A percentile compares a stretch with the other conserved stretches of the same genome.
These are phyloP conservation scores for Suillus subaureus DNA, from an alignment of 768 basidiomycete species.

Conservation along the genomic window DNA sequence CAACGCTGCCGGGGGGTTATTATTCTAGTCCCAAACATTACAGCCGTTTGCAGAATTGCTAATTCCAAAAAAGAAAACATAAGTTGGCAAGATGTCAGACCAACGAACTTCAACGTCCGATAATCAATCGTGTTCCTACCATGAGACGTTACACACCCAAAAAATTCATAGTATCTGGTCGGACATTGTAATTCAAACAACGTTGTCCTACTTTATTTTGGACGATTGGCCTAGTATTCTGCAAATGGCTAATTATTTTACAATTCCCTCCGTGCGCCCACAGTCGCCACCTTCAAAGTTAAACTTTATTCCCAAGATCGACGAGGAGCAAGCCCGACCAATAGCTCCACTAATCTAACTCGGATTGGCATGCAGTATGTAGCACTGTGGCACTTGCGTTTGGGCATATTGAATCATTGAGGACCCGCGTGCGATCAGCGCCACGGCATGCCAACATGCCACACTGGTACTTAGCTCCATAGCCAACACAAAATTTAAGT, in stretches of 20 bases:
- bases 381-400: background rate
- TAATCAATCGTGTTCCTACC: background rate
- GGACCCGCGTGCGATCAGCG: background rate
- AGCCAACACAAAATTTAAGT: background rate
- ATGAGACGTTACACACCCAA: background rate
- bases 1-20: background rate
- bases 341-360: background rate
- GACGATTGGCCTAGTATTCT: background rate
- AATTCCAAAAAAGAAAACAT: background rate
- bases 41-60: too few relatives aligned
- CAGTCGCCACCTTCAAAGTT: constrained; percentile 3
- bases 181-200: background rate
- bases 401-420: background rate
- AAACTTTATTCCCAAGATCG: constrained; percentile 3
- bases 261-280: background rate
- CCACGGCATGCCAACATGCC: background rate
- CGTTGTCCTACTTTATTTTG: background rate
- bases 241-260: background rate
- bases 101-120: background rate
- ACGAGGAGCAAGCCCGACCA: background rate
- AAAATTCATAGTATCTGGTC: background rate
- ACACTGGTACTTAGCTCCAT: background rate
- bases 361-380: background rate
- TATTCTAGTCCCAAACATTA: background rate
- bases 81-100: background rate